Base-by-base conservation (phyloP, 345 rosid genomes). In the Tarenaya hassleriana region DNA sequence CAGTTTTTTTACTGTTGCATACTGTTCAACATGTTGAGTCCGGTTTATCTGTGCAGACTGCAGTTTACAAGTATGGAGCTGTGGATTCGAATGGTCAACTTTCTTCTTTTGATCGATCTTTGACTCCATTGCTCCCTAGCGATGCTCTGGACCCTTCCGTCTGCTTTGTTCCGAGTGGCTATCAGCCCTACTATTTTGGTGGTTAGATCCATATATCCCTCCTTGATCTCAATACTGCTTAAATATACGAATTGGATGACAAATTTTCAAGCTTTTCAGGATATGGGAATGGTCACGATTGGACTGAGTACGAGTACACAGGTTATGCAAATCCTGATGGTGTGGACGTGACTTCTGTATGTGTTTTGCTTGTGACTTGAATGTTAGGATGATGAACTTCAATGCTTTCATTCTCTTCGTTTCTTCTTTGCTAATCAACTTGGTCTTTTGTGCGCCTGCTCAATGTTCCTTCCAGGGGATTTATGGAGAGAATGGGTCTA, bases 121-220 rank as follows among this genome's bases (percentile, higher is more conserved):
- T 65, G 47, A 72, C 84, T 1, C 89, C 89, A 3, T 17, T 64
- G 35, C 31, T 74, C 17, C 73, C 63, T 8, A 80, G 78, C 37
- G 70, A 68, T 47, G 45, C 74, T 56, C 75, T 76, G 41, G 79
- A 86, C 8, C 53, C 61, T 56, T 56, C 79, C 1, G 16, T 82
- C 68, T 80, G 70, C 64, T 85, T 70, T 58, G 29, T 75, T 10
- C 87, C 86, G 7, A 74, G 56, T 55, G 86, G 73, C 17, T 82
- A 77, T 58, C 69, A 60, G 18, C 66, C 60, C 58, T 85, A 71
- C 58, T 86, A 65, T 42, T 75, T 63, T 60, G 86, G 86, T 42
- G 73, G 47, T 57, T 17, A 41, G 27, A n/a, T n/a, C 35, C 45
- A 8, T 14, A 33, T 45, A 3, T 10, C 11, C 34, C n/a, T 61